phyloP scores from a whole-genome alignment of 164 flowering plant genomes.

The Cinnamomum micranthum region DNA sequence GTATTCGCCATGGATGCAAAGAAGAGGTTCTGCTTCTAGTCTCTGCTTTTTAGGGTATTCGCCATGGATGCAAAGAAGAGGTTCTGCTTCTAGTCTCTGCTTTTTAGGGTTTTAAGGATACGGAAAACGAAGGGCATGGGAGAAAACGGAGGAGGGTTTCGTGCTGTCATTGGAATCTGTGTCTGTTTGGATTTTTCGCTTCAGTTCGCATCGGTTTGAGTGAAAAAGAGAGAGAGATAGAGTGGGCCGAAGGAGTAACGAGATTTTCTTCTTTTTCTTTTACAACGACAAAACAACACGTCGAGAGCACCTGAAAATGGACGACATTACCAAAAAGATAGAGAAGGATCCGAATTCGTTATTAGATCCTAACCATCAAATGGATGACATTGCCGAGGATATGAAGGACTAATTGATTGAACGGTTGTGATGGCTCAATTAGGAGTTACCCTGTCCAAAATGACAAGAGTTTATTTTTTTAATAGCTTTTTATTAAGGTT shows the following conservation, averaged over 20 bases:
- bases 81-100: background rate
- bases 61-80: constrained; percentile 15
- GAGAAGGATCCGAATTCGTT: no score
- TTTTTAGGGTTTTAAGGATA: background rate
- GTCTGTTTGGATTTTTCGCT: background rate
- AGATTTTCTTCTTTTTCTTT: background rate
- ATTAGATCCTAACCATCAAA: no score
- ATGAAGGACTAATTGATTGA: no score
- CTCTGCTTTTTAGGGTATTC: background rate
- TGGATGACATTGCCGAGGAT: no score
- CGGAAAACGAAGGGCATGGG: constrained; percentile 5
- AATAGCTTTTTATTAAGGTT: no score
- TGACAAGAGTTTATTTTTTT: no score
- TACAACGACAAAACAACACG: no score
- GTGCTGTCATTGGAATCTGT: background rate
- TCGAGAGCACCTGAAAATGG: no score
- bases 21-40: background rate
- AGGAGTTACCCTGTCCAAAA: no score
- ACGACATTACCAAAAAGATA: no score
- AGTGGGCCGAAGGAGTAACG: background rate
- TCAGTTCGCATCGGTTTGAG: background rate
- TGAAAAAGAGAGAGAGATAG: background rate
- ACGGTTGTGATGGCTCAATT: no score
- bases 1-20: constrained; percentile 22
- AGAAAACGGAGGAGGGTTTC: background rate